Evolutionary conservation across 768 basidiomycete genomes (phyloP), one percentile per base, ranked within the genome.

Genomic region (Pleurotus citrinopileatus): DNA sequence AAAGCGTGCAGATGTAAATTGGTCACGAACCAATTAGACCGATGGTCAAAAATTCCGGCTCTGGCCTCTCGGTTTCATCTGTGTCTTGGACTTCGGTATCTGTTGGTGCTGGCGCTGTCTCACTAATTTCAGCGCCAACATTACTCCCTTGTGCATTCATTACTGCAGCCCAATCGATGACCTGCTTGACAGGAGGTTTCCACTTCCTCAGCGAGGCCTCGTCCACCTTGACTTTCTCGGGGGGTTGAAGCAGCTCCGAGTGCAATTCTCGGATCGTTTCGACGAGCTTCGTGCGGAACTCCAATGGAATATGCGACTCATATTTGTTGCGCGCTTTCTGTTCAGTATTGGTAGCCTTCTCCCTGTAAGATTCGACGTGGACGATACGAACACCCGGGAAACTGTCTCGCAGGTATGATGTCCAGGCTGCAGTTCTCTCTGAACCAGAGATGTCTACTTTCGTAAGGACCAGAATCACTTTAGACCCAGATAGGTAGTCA

Each of bases 391-490:
- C 61, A 13, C 68, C 71, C 2, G 87, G 86, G 63, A 84, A 79
- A 4, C 63, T 74, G 10, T 65, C 56, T n/a, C 70, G 66, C 27
- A 93, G 75, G 65, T 84, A 85, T 2, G 70, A 63, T 10, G 76
- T 74, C 92, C 93, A 94, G 3, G 82, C 80, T 6, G 75, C 70
- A 1, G 82, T 79, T 37, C 86, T 78, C 25, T 65, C 72, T 10
- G 81, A 78, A 13, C 92, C 91, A 4, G 89, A 77, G 32, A 98
- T 87, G 69, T 96, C 96, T 19, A 86, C 83, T 67, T 98, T 95
- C 15, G 93, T 94, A 7, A 95, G 77, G 45, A 94, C 85, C 38
- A 95, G 77, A 47, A 95, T 82, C 53, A 85, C 70, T 55, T 73
- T 78, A 23, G 64, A 73, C 60, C 74, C 70, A 17, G 67, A 40